Base-by-base conservation (phyloP, 306 rosid genomes). In the Cucurbita pepo region DNA sequence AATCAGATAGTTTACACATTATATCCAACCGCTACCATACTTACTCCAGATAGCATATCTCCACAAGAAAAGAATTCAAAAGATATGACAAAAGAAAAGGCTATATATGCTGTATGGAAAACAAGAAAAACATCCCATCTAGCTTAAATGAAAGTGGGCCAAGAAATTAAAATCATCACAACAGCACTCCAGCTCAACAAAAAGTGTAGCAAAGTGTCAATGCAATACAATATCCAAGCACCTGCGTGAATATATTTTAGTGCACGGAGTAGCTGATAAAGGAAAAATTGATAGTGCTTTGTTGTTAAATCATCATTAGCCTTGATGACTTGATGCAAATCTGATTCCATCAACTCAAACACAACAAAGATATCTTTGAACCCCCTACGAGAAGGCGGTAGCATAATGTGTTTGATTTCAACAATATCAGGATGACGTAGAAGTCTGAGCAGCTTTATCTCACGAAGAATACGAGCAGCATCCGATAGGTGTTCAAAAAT, bases 241-340 rank as follows among this genome's bases (percentile, higher is more conserved):
- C 97, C 97, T 1, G 91, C 81, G 85, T 93, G 98, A 79, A 93
- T 93, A 82, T 86, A 93, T 82, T 93, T 90, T 85, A 93, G 77
- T 11, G 98, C 98, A 50, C 98, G 98, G 70, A 93, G 97, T 37
- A 93, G 86, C 84, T 93, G 98, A 77, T 93, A 93, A 55, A 93
- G 96, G 58, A 93, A 93, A 83, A 93, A 93, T 79, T 90, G 98
- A 75, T 87, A 87, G 87, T 93, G 98, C 82, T 90, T 96, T 76
- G 84, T 85, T 14, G 97, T 93, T 77, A 93, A 81, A 78, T 93
- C 96, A 70, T 86, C 94, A 43, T 90, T 90, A 47, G 97, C 96
- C 80, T 90, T 93, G 80, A 93, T 93, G 80, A 93, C 98, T 82
- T 93, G 97, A 88, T 93, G 98, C 78, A 93, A 87, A 86, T 93